Evolutionary conservation across 495 filamentous ascomycete species (phyloP), one percentile per base, ranked within the genome.

Genomic region (Aspergillus affinis): DNA sequence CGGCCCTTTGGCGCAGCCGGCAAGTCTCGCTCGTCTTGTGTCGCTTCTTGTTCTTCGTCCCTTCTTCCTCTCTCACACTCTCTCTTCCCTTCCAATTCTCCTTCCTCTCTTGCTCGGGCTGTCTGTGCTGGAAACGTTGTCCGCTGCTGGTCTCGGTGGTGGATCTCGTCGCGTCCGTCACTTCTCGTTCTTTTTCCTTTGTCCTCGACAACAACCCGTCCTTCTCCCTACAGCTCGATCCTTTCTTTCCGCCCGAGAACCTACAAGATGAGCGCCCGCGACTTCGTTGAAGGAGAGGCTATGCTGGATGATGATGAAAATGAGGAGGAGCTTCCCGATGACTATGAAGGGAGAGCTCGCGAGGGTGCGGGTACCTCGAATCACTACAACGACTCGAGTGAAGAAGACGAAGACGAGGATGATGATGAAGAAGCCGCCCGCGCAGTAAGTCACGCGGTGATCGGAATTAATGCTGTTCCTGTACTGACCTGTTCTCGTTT

Each of bases 331-430:
- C 87, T 89, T 55, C 87, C 92, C 66, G 93, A 94, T 61, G 91
- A 92, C 51, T 78, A 71, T 54, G 87, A 85, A 27, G 90, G 86
- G 48, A 86, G 93, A 62, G 67, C 71, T 18, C 76, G 75, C n/a
- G 61, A 76, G 59, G 81, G 77, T 56, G 64, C 70, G 30, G 71
- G 74, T 18, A 64, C 61, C 32, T 80, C 74, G 41, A 77, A 80
- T 20, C 74, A 80, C 61, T 76, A 79, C 59, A 84, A 92, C 67
- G 93, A 97, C 74, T 95, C 91, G 20, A 95, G 90, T 62, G 93
- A 96, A 60, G 94, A 98, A 68, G 94, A 97, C 50, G 94, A 97
- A 13, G 94, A 97, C 29, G 93, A 97, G 18, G 92, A 98, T 32
- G 94, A 98, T 64, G 90, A 92, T 62, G 89, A 91, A 65, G 89